Percentiles rank a stretch among this genome's conserved stretches.
phyloP scores from a whole-genome alignment of 2,329 filamentous ascomycete species.

The Aspergillus felis region DNA sequence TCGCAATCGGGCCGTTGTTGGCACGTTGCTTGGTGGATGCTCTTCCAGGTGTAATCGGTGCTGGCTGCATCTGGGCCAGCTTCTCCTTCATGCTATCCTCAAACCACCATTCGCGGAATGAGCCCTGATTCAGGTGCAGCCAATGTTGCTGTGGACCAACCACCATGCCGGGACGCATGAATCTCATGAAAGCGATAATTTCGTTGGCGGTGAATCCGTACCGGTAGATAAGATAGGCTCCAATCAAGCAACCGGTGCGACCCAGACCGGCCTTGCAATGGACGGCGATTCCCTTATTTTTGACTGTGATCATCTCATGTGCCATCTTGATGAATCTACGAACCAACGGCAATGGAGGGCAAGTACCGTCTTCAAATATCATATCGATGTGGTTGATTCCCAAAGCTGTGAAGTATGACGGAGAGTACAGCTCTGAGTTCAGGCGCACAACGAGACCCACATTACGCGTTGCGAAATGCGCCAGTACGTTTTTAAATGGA shows the following conservation, averaged over 20 bases:
- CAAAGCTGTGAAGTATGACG: conserved; percentile 93
- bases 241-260: conserved; percentile 91
- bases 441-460: conserved; percentile 91
- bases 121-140: conserved; percentile 94
- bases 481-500: conserved; percentile 93
- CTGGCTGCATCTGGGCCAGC: conserved; percentile 62
- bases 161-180: conserved; percentile 98
- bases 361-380: conserved; percentile 99
- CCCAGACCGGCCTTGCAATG: conserved; percentile 98
- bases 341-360: conserved; percentile 82
- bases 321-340: conserved; percentile 92
- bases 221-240: conserved; percentile 94
- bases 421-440: conserved; percentile 93
- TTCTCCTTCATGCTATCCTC: conserved; percentile 77
- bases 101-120: conserved; percentile 97
- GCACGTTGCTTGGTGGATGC: conserved; percentile 59
- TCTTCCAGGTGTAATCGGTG: conserved; percentile 51
- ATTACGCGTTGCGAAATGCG: conserved; percentile 81
- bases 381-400: conserved; percentile 97
- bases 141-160: conserved; percentile 98
- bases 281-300: conserved; percentile 90
- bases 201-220: conserved; percentile 97
- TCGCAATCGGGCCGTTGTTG: conserved; percentile 69
- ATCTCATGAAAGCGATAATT: conserved; percentile 96
- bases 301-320: conserved; percentile 87